Conservation (phyloP, 228 moss, liverwort and hornwort species). For the Sphagnum magellanicum region DNA sequence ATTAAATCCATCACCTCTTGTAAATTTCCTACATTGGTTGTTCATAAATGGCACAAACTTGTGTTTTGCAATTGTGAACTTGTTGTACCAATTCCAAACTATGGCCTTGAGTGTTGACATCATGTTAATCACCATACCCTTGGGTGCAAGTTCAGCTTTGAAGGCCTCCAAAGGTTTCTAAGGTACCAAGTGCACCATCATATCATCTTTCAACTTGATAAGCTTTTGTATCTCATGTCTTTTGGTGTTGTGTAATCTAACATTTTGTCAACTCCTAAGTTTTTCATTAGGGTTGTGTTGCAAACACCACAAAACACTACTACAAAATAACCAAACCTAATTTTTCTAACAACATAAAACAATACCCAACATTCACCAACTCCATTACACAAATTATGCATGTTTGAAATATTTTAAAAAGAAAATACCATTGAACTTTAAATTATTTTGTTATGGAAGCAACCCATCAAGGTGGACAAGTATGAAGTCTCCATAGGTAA, state of each 20-base stretch:
- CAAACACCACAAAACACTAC: conserved; percentile 44
- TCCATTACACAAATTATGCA: too few relatives aligned
- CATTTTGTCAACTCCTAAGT: conserved; percentile 48
- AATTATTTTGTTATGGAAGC: not conserved
- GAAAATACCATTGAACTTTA: too few relatives aligned
- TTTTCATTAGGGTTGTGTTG: conserved; percentile 38
- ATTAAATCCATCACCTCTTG: conserved; percentile 27
- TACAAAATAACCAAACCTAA: conserved; percentile 33
- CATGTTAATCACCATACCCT: conserved; percentile 47
- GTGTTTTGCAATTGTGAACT: conserved; percentile 34
- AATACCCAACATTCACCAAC: too few relatives aligned
- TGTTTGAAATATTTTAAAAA: too few relatives aligned
- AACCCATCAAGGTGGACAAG: too few relatives aligned
- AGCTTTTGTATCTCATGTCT: conserved; percentile 23
- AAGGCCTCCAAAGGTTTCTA: conserved; percentile 39
- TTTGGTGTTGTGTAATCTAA: conserved; percentile 42
- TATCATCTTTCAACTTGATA: conserved; percentile 46
- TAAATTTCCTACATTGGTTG: conserved; percentile 15
- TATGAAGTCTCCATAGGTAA: too few relatives aligned
- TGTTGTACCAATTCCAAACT: conserved; percentile 42
- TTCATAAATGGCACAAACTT: conserved; percentile 36
- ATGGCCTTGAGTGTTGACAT: conserved; percentile 38
- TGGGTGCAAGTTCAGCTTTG: conserved; percentile 27
- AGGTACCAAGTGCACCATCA: conserved; percentile 39
- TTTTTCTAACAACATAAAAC: conserved; percentile 34